Evolutionary conservation across 495 filamentous ascomycete species (phyloP).

Genomic region (Xylaria cubensis): DNA sequence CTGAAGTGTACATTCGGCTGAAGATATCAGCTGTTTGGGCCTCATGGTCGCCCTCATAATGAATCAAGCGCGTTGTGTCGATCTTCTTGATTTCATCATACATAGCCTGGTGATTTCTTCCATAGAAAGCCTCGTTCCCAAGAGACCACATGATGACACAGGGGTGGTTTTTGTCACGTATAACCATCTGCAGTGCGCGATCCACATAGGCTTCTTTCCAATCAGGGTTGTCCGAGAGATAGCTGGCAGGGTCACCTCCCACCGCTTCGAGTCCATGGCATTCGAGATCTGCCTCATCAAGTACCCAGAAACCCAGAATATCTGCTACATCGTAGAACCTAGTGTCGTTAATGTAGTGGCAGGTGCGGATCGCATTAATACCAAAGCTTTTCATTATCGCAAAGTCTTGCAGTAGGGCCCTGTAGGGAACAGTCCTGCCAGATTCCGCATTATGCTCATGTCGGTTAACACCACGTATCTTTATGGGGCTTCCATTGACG

Average conservation of each 20-base stretch:
- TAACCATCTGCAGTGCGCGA: slow-evolving; percentile 68
- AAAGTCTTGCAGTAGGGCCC: slow-evolving; percentile 63
- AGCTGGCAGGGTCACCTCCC: slow-evolving; percentile 55
- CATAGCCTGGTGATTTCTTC: slow-evolving; percentile 72
- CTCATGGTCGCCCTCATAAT: slow-evolving; percentile 71
- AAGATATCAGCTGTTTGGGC: slow-evolving; percentile 69
- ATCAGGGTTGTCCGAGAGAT: slow-evolving; percentile 67
- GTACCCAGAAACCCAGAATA: slow-evolving; percentile 72
- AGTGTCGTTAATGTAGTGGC: slow-evolving; percentile 67
- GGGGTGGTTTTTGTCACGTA: slow-evolving; percentile 71
- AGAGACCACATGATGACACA: slow-evolving; percentile 76
- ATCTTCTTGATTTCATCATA: slow-evolving; percentile 64
- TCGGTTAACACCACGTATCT: slow-evolving; percentile 69
- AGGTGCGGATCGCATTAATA: slow-evolving; percentile 71
- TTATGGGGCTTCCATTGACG: slow-evolving; percentile 67
- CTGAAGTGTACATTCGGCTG: slow-evolving; percentile 69
- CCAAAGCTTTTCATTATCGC: slow-evolving; percentile 71
- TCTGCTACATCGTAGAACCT: slow-evolving; percentile 70
- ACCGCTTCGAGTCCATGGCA: slow-evolving; percentile 71
- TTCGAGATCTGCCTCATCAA: slow-evolving; percentile 77
- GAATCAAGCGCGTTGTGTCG: slow-evolving; percentile 65
- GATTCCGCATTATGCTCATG: slow-evolving; percentile 69
- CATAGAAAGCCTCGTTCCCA: slow-evolving; percentile 76
- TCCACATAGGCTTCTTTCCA: slow-evolving; percentile 77
- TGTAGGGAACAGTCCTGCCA: slow-evolving; percentile 66